Conservation (phyloP, 164 flowering plant species). For the Sedum album region DNA sequence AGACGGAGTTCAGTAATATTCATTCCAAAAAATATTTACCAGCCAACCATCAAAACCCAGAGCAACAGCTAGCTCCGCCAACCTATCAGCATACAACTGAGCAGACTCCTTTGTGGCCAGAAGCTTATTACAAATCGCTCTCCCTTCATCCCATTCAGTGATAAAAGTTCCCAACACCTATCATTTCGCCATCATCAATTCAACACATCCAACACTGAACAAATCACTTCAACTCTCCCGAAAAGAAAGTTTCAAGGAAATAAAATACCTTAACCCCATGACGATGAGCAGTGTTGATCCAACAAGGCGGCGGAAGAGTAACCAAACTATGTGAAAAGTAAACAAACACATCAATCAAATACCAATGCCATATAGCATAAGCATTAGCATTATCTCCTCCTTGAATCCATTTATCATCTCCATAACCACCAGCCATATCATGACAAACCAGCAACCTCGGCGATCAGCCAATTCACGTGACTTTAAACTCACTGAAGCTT, state of each 20-base stretch:
- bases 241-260: no score
- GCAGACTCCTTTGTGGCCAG: constrained; percentile 64
- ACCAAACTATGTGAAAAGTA: no score
- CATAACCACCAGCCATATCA: constrained; percentile 80
- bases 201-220: background rate
- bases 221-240: no score
- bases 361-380: constrained; percentile 75
- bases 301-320: constrained; percentile 90
- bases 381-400: constrained; percentile 62
- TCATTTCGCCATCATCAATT: constrained; percentile 10
- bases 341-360: no score
- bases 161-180: constrained; percentile 90
- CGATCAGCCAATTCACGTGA: constrained; percentile 27
- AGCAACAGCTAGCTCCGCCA: constrained; percentile 68
- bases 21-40: constrained; percentile 32
- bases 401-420: constrained; percentile 73
- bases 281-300: constrained; percentile 81
- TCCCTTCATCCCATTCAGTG: constrained; percentile 83
- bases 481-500: constrained; percentile 36
- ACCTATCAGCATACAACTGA: constrained; percentile 66
- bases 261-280: constrained; percentile 78
- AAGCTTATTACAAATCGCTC: constrained; percentile 27
- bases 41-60: constrained; percentile 97
- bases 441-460: constrained; percentile 75
- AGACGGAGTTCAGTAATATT: no score